A percentile compares a stretch with the other conserved stretches of the same genome.
These are phyloP conservation scores for Plenodomus biglobosus DNA, from an alignment of 2,329 filamentous ascomycete species.

Conservation along the genomic window DNA sequence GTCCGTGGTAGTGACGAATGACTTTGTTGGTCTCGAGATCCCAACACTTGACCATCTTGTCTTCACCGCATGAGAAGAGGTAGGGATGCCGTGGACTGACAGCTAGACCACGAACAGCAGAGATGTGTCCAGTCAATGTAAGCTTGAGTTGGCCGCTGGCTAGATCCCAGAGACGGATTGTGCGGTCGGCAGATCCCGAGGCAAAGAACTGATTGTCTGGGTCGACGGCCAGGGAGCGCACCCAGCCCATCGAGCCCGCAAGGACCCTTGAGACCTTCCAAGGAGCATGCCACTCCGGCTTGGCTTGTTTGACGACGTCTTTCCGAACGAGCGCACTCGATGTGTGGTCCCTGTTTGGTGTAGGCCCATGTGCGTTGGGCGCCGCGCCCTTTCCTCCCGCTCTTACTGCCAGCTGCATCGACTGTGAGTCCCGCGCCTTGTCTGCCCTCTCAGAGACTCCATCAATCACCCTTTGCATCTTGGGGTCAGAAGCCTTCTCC, in stretches of 20 bases:
- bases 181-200: constrained; percentile 85
- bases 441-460: constrained; percentile 56
- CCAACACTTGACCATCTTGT: constrained; percentile 99
- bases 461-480: constrained; percentile 68
- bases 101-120: constrained; percentile 65
- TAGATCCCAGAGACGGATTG: constrained; percentile 97
- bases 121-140: constrained; percentile 37
- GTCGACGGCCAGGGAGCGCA: constrained; percentile 71
- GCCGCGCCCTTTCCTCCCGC: constrained; percentile 50
- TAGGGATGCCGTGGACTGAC: constrained; percentile 94
- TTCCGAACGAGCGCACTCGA: constrained; percentile 63
- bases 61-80: constrained; percentile 95
- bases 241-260: constrained; percentile 94
- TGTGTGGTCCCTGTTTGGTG: constrained; percentile 53
- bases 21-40: constrained; percentile 99
- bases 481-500: constrained; percentile 53
- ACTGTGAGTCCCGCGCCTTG: constrained; percentile 50
- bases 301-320: constrained; percentile 66
- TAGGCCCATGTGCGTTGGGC: constrained; percentile 60
- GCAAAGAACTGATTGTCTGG: constrained; percentile 98
- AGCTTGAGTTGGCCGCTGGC: constrained; percentile 64
- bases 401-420: constrained; percentile 60
- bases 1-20: constrained; percentile 81
- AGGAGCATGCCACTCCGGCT: constrained; percentile 93
- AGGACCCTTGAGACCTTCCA: constrained; percentile 99